Evolutionary conservation across 2,329 filamentous ascomycete genomes (phyloP).

Genomic region (Tolypocladium inflatum): DNA sequence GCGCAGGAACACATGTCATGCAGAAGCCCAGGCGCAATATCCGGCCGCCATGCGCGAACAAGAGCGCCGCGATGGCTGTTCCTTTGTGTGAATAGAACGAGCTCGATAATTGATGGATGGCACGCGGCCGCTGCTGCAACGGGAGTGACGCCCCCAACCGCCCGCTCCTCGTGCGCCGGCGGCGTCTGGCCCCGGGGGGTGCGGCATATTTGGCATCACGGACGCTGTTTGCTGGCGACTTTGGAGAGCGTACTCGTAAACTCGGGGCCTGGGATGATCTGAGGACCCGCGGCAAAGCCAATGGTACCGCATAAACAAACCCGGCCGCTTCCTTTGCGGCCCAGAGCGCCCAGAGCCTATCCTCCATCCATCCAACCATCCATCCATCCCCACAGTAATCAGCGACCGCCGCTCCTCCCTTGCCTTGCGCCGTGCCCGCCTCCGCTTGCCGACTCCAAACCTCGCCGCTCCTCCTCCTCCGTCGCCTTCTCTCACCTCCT

Average conservation of each 20-base stretch:
- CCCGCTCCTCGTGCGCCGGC: no score
- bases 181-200: no score
- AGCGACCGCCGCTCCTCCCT: neutral
- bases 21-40: neutral
- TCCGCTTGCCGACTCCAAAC: neutral
- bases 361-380: no score
- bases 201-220: no score
- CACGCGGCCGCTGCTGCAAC: no score
- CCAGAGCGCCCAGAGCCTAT: no score
- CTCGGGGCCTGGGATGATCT: no score
- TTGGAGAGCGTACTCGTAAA: neutral
- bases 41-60: neutral
- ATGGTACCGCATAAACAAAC: no score
- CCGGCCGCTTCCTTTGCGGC: no score
- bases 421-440: neutral
- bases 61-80: neutral
- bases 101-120: no score
- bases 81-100: neutral
- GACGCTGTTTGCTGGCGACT: neutral
- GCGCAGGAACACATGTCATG: neutral
- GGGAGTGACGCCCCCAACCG: no score
- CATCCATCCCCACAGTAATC: neutral
- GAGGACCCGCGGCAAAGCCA: no score
- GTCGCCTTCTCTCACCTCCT: neutral
- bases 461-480: neutral